A percentile compares a stretch with the other conserved stretches of the same genome.
Evolutionary conservation across 2,329 filamentous ascomycete species (phyloP).

Genomic region (Zasmidium cellare): DNA sequence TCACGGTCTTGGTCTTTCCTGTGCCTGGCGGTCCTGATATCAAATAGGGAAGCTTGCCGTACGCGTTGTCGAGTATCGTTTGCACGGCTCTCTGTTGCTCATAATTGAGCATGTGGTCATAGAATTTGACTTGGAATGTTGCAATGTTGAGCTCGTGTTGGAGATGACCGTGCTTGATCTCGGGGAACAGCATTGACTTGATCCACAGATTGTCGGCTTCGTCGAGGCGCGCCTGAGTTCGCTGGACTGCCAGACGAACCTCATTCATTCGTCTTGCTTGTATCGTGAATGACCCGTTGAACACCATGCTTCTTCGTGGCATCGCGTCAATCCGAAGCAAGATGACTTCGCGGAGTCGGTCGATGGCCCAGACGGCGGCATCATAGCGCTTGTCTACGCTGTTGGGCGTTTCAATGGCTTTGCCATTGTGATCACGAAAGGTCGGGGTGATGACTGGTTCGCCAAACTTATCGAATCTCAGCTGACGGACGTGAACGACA

Average conservation of each 20-base stretch:
- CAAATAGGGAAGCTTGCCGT: conserved; percentile 48
- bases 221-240: conserved; percentile 8
- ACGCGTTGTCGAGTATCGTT: conserved; percentile 41
- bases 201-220: conserved; percentile 30
- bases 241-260: conserved; percentile 11
- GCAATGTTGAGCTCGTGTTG: conserved; percentile 42
- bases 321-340: conserved; percentile 21
- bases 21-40: conserved; percentile 54
- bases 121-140: conserved; percentile 36
- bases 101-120: conserved; percentile 47
- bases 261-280: conserved; percentile 18
- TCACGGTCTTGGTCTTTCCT: conserved; percentile 54
- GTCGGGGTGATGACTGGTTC: neutral
- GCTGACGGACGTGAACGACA: conserved; percentile 23
- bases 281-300: conserved; percentile 25
- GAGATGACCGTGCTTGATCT: conserved; percentile 35
- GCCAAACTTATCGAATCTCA: conserved; percentile 18
- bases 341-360: conserved; percentile 23
- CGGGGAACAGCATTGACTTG: conserved; percentile 47
- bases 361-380: conserved; percentile 26
- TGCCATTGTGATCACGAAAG: neutral
- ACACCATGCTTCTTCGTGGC: conserved; percentile 13
- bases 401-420: neutral
- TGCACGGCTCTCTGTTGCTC: conserved; percentile 51
- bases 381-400: conserved; percentile 9